These are phyloP conservation scores for Rhizopogon salebrosus DNA, from an alignment of 768 basidiomycete genomes.

Conservation along the genomic window DNA sequence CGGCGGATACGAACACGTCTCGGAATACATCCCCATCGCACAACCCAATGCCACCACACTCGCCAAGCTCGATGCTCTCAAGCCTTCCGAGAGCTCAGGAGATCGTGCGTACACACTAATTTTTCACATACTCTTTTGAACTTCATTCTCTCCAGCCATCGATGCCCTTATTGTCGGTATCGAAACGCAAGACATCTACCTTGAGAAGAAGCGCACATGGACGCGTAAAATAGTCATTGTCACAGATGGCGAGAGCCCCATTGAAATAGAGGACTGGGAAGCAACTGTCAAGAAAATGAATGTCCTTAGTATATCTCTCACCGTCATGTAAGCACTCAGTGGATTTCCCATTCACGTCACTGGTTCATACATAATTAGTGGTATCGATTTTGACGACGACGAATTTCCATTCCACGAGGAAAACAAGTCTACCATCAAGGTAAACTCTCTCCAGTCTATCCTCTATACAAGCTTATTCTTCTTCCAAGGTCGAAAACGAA, in stretches of 20 bases:
- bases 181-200: slow-evolving; percentile 67
- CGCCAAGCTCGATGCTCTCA: slow-evolving; percentile 55
- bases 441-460: slow-evolving; percentile 21
- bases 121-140: neutral
- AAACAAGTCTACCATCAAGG: slow-evolving; percentile 71
- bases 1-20: slow-evolving; percentile 71
- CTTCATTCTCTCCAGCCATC: slow-evolving; percentile 49
- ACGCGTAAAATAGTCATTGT: slow-evolving; percentile 77
- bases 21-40: slow-evolving; percentile 63
- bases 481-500: slow-evolving; percentile 65
- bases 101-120: slow-evolving; percentile 49
- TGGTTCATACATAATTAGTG: slow-evolving; percentile 39
- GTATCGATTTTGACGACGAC: slow-evolving; percentile 83
- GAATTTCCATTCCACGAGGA: slow-evolving; percentile 58
- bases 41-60: slow-evolving; percentile 65
- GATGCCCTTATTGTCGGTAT: slow-evolving; percentile 85
- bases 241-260: slow-evolving; percentile 79
- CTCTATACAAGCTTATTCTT: neutral
- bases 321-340: slow-evolving; percentile 57
- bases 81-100: slow-evolving; percentile 50
- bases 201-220: slow-evolving; percentile 75
- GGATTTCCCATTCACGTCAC: neutral
- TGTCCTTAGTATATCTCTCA: slow-evolving; percentile 48
- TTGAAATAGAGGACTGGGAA: slow-evolving; percentile 76
- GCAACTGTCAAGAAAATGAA: slow-evolving; percentile 62